A percentile compares a stretch with the other conserved stretches of the same genome.
These are phyloP conservation scores for Syzygium aqueum DNA, from an alignment of 345 rosid genomes.

Conservation along the genomic window DNA sequence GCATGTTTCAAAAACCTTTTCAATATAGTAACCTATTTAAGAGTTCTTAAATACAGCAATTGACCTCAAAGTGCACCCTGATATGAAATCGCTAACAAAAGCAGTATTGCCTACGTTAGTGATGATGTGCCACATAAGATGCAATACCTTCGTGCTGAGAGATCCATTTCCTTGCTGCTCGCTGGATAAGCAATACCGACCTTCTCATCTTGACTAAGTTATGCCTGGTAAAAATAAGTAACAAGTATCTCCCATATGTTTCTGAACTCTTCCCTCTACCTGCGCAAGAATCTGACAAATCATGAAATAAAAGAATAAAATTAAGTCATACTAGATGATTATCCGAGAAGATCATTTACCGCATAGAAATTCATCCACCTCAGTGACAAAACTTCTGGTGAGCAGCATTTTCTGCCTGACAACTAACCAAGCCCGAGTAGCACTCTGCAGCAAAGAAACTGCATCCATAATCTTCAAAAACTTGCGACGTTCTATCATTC, in stretches of 20 bases:
- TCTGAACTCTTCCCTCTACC: conserved; percentile 20
- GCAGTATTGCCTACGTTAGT: neutral
- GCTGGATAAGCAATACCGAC: conserved; percentile 44
- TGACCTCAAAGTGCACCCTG: neutral
- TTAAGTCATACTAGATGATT: neutral
- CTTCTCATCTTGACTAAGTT: conserved; percentile 31
- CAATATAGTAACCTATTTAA: conserved; percentile 10
- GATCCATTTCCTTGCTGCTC: conserved; percentile 48
- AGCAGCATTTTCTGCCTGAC: conserved; percentile 26
- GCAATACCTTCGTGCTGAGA: neutral
- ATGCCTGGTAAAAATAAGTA: conserved; percentile 42
- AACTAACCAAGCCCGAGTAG: conserved; percentile 43
- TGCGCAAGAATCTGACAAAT: conserved; percentile 13
- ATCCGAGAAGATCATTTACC: conserved; percentile 17
- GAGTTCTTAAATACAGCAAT: neutral
- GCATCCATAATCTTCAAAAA: conserved; percentile 41
- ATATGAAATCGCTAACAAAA: neutral
- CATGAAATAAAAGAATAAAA: neutral
- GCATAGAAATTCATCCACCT: conserved; percentile 11
- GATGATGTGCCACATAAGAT: neutral
- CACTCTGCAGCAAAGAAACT: conserved; percentile 40
- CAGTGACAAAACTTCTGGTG: conserved; percentile 5
- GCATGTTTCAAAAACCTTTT: neutral
- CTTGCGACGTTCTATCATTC: conserved; percentile 23
- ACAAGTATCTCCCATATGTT: conserved; percentile 16